Conservation (phyloP, 2,329 filamentous ascomycete genomes). For the Fusarium sp. region DNA sequence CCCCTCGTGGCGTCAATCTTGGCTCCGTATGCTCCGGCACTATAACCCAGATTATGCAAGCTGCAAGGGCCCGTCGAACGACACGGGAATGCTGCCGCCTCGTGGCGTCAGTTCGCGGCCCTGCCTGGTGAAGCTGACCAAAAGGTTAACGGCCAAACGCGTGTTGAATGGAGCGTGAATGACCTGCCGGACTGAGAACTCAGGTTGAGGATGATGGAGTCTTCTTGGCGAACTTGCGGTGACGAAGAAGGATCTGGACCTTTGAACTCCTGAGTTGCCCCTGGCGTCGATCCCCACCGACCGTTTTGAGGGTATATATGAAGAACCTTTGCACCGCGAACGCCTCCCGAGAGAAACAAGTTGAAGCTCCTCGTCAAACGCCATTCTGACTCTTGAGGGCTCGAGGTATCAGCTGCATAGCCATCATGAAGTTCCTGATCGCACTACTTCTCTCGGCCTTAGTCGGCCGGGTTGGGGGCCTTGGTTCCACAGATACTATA, state of each 20-base stretch:
- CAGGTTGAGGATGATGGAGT: background rate
- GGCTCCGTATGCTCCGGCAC: background rate
- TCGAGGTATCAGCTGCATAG: background rate
- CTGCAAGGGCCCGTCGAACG: constrained; percentile 7
- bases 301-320: constrained; percentile 26
- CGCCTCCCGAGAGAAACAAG: background rate
- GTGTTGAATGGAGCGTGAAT: background rate
- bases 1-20: background rate
- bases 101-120: constrained; percentile 13
- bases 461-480: constrained; percentile 48
- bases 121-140: background rate
- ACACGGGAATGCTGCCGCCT: constrained; percentile 21
- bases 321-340: background rate
- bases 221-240: background rate
- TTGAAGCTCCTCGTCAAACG: constrained; percentile 4
- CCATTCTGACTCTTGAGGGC: constrained; percentile 9
- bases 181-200: background rate
- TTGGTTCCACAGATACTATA: constrained; percentile 65
- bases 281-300: background rate
- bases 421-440: constrained; percentile 42
- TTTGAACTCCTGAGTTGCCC: background rate
- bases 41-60: background rate
- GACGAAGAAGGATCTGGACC: background rate
- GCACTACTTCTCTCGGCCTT: constrained; percentile 49
- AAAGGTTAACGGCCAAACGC: constrained; percentile 30